These are phyloP conservation scores for Podosphaera xanthii DNA, from an alignment of 2,329 filamentous ascomycete genomes.

Conservation along the genomic window DNA sequence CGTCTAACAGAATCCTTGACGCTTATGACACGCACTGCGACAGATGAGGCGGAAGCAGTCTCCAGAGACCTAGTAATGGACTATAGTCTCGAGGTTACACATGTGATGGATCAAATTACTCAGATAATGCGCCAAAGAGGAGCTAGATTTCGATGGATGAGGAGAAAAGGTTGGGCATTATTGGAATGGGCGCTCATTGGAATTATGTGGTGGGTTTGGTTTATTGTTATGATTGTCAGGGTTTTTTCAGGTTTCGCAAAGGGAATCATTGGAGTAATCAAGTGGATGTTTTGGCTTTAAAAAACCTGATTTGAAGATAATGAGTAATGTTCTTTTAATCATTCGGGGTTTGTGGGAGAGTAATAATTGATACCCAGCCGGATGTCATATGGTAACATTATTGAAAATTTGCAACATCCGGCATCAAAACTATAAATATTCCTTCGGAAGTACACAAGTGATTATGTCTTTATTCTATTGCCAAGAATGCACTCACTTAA, in stretches of 20 bases:
- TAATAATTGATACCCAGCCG: not conserved
- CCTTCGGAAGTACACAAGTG: too few species aligned
- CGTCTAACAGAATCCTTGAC: constrained; percentile 23
- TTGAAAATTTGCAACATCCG: not conserved
- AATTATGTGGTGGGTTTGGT: constrained; percentile 88
- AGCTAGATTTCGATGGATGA: constrained; percentile 46
- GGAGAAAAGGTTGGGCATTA: constrained; percentile 54
- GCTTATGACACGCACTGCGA: constrained; percentile 38
- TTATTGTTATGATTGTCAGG: constrained; percentile 58
- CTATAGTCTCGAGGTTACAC: constrained; percentile 60
- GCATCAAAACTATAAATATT: too few species aligned
- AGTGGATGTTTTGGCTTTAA: constrained; percentile 62
- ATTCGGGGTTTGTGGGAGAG: not conserved
- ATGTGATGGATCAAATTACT: constrained; percentile 56
- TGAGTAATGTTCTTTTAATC: not conserved
- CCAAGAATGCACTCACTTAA: too few species aligned
- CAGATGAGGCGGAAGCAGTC: constrained; percentile 61
- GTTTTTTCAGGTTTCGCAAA: constrained; percentile 38
- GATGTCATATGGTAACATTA: not conserved
- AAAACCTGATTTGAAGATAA: not conserved
- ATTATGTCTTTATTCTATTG: too few species aligned
- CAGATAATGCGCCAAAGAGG: constrained; percentile 49
- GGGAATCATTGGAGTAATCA: constrained; percentile 33
- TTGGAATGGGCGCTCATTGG: constrained; percentile 77
- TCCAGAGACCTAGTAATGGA: constrained; percentile 52